phyloP scores from a whole-genome alignment of 441 rosid species.

The Dalechampia spathulata region DNA sequence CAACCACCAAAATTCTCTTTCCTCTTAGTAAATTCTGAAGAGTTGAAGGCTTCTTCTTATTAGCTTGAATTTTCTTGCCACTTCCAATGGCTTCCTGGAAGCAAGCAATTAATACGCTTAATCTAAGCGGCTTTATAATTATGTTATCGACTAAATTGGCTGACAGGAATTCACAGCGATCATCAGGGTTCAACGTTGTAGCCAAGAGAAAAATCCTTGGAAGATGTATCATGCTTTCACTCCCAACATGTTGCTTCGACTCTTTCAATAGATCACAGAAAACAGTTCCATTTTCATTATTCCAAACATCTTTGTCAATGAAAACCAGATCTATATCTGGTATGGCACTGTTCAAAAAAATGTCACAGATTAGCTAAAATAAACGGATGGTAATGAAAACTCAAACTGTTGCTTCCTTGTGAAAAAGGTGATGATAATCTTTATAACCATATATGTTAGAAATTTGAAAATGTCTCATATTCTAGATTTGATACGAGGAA shows the following conservation, averaged over 20 bases:
- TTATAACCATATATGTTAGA: not conserved
- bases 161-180: constrained; percentile 43
- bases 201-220: constrained; percentile 69
- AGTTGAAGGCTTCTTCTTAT: constrained; percentile 35
- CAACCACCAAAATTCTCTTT: constrained; percentile 80
- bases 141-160: constrained; percentile 49
- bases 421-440: not conserved
- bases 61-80: constrained; percentile 43
- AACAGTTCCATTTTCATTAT: constrained; percentile 35
- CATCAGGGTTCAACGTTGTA: constrained; percentile 35
- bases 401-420: too few species aligned
- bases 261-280: constrained; percentile 31
- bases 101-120: constrained; percentile 52
- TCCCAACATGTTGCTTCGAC: constrained; percentile 20
- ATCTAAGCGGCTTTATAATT: constrained; percentile 68
- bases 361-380: constrained; percentile 5
- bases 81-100: constrained; percentile 70
- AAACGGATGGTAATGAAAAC: constrained; percentile 3
- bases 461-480: not conserved
- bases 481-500: not conserved
- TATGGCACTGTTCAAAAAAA: constrained; percentile 32
- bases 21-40: constrained; percentile 58
- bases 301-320: constrained; percentile 74
- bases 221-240: constrained; percentile 22
- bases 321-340: constrained; percentile 48